Evolutionary conservation across 164 flowering plant genomes (phyloP), one percentile per base, ranked within the genome.

Genomic region (Annona squamosa): DNA sequence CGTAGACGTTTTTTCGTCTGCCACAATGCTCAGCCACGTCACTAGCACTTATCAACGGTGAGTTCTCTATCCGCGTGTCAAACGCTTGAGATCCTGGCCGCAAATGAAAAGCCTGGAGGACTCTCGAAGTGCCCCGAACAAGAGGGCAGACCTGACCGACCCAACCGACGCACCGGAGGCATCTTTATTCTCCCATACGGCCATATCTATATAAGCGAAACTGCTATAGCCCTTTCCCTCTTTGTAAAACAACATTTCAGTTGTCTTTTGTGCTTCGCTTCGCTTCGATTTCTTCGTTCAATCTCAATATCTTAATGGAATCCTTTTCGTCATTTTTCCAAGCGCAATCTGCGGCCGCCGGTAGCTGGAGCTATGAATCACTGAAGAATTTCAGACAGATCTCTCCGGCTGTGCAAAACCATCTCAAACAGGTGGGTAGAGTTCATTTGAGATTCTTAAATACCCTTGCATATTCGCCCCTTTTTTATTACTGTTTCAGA

Each of bases 381-480:
- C 72, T 78, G 48, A 78, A 78, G 75, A 78, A 78, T 52, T 68
- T 78, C 61, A 37, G 80, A 18, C 75, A 78, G 70, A 78, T 78
- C 69, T 72, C 80, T 19, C 80, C 80, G 19, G 62, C 12, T 59
- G 80, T 78, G 48, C 80, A 72, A 70, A 68, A 48, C 17, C 80
- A 78, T 72, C 75, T 78, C 65, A 78, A 72, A 68, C 77, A 44
- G 75, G 80, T 74, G 46, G 45, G 4, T 41, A 26, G 37, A 26
- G 37, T 42, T 62, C 57, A 26, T 17, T 47, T 4, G 3, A 63
- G n/a, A 68, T 68, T 4, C 45, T 0, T 46, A n/a, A 9, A n/a
- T 62, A 42, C 46, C 66, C 17, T 46, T 3, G 67, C 43, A 16
- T n/a, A 16, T 61, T 42, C 42, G 19, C 18, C 7, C 37, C 3